Evolutionary conservation across 1,284 basidiomycete genomes (phyloP).

Genomic region (Fereydounia khargensis): DNA sequence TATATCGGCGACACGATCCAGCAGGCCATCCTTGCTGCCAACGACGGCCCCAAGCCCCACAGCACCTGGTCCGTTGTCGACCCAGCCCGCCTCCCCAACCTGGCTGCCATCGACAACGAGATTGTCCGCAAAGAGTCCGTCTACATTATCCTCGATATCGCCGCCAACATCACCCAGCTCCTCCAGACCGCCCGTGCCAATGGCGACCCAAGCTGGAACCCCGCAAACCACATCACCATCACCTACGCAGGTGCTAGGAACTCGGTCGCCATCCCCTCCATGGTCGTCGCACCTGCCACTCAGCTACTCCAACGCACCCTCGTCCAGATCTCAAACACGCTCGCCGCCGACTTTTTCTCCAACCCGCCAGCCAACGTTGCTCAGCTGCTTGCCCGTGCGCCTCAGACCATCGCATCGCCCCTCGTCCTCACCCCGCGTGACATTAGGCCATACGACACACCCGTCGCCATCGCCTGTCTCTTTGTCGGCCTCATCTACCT

Average conservation of each 20-base stretch:
- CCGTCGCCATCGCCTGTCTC: constrained; percentile 70
- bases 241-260: constrained; percentile 41
- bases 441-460: constrained; percentile 68
- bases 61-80: constrained; percentile 36
- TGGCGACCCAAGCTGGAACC: constrained; percentile 43
- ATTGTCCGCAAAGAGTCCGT: constrained; percentile 25
- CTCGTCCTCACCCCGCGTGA: constrained; percentile 65
- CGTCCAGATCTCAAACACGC: constrained; percentile 5
- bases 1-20: constrained; percentile 30
- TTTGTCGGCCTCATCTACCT: constrained; percentile 76
- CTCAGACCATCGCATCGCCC: constrained; percentile 64
- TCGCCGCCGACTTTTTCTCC: constrained; percentile 34
- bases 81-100: constrained; percentile 19
- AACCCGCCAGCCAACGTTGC: constrained; percentile 57
- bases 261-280: constrained; percentile 22
- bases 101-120: constrained; percentile 23
- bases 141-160: constrained; percentile 36
- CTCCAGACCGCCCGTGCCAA: constrained; percentile 32
- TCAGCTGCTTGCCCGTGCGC: constrained; percentile 62
- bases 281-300: constrained; percentile 30
- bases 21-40: constrained; percentile 27
- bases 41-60: constrained; percentile 33
- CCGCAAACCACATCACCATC: constrained; percentile 27
- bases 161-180: constrained; percentile 24
- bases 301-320: constrained; percentile 9